These are phyloP conservation scores for Akebia trifoliata DNA, from an alignment of 164 flowering plant genomes.

Conservation along the genomic window DNA sequence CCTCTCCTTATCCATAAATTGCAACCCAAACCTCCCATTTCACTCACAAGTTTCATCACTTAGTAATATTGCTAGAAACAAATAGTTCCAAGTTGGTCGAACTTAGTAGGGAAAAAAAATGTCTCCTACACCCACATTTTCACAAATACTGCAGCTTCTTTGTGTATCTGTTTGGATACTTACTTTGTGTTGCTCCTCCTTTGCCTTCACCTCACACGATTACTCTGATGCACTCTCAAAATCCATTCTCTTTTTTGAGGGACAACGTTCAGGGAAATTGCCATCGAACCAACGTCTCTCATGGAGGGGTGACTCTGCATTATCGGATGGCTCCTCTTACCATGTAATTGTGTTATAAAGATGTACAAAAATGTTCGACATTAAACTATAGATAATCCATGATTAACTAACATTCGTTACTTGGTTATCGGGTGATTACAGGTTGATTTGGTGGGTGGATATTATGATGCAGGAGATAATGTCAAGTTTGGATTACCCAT, in stretches of 20 bases:
- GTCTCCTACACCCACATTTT: slow-evolving; percentile 10
- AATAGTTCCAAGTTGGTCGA: not conserved
- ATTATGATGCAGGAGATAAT: slow-evolving; percentile 94
- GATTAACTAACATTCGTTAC: not conserved
- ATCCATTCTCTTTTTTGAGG: slow-evolving; percentile 83
- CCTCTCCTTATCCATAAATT: slow-evolving; percentile 25
- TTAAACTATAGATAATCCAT: not conserved
- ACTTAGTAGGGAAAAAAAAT: slow-evolving; percentile 5
- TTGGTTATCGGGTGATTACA: slow-evolving; percentile 21
- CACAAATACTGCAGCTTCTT: slow-evolving; percentile 18
- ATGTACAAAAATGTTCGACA: not conserved
- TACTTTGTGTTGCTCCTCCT: slow-evolving; percentile 18
- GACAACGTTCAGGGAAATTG: slow-evolving; percentile 79
- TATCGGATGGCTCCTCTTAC: slow-evolving; percentile 65
- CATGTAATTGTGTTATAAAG: slow-evolving; percentile 38
- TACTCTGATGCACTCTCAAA: slow-evolving; percentile 67
- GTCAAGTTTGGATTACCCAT: slow-evolving; percentile 89
- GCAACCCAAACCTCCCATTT: not conserved
- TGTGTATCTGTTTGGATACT: slow-evolving; percentile 16
- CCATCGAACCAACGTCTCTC: slow-evolving; percentile 61
- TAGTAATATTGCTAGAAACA: not conserved
- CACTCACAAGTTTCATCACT: not conserved
- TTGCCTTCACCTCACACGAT: slow-evolving; percentile 41
- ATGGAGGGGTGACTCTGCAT: slow-evolving; percentile 75
- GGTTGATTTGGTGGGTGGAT: slow-evolving; percentile 91